phyloP scores from a whole-genome alignment of 495 filamentous ascomycete genomes.

The Trichoderma reesei region DNA sequence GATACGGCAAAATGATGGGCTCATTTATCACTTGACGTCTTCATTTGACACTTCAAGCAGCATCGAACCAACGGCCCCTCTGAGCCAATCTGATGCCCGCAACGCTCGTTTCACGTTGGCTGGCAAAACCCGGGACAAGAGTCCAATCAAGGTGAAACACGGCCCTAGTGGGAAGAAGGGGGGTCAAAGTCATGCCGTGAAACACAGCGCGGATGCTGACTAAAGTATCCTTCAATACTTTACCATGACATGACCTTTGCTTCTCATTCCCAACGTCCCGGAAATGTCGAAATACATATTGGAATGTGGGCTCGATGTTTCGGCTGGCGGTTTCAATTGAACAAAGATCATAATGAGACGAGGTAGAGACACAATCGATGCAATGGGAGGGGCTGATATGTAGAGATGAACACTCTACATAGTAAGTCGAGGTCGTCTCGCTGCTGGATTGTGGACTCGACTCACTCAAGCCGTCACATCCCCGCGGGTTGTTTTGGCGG shows the following conservation, averaged over 20 bases:
- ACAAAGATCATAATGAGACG: not conserved
- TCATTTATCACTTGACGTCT: too few relatives aligned
- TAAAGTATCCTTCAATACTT: not conserved
- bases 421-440: not conserved
- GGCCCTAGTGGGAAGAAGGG: not conserved
- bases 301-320: not conserved
- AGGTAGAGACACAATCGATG: not conserved
- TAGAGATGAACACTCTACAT: not conserved
- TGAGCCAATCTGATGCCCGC: not conserved
- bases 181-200: slow-evolving; percentile 6
- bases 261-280: too few relatives aligned
- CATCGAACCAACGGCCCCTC: not conserved
- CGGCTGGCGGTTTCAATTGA: not conserved
- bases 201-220: not conserved
- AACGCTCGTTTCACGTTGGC: not conserved
- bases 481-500: slow-evolving; percentile 3
- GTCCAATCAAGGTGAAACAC: slow-evolving; percentile 4
- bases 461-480: not conserved
- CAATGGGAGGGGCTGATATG: not conserved
- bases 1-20: too few relatives aligned
- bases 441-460: not conserved
- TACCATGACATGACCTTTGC: not conserved
- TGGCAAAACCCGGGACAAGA: not conserved
- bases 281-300: not conserved
- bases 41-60: too few relatives aligned